Evolutionary conservation across 2,329 filamentous ascomycete species (phyloP).

Genomic region (Metarhizium humberi): DNA sequence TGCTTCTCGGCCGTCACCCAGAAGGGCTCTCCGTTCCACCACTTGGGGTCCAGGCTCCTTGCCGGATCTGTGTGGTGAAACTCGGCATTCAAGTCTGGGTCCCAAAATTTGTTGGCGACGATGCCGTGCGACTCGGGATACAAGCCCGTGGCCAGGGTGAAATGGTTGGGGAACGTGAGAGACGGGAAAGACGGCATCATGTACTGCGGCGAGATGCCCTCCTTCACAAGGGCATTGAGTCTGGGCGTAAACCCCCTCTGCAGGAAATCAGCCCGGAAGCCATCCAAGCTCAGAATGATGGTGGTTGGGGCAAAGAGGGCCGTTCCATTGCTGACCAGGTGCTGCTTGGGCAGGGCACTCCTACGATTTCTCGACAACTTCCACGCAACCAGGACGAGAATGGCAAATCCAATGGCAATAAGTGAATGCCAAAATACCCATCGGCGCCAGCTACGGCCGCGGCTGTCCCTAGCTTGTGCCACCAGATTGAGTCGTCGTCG

Average conservation of each 20-base stretch:
- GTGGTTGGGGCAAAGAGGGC: constrained; percentile 86
- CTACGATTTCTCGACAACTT: constrained; percentile 43
- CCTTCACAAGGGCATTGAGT: constrained; percentile 65
- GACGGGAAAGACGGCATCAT: constrained; percentile 94
- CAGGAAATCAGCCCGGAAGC: constrained; percentile 91
- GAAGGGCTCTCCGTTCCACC: constrained; percentile 91
- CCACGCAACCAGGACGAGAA: constrained; percentile 48
- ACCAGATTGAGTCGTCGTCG: constrained; percentile 40
- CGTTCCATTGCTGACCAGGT: constrained; percentile 66
- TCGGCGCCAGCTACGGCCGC: constrained; percentile 42
- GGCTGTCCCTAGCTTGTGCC: constrained; percentile 35
- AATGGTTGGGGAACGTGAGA: constrained; percentile 95
- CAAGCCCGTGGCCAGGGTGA: constrained; percentile 82
- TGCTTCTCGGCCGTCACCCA: constrained; percentile 89
- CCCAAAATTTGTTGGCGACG: constrained; percentile 93
- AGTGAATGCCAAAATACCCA: constrained; percentile 45
- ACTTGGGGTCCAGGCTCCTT: constrained; percentile 72
- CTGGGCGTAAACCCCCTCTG: constrained; percentile 75
- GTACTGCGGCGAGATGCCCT: constrained; percentile 82
- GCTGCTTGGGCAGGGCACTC: constrained; percentile 17
- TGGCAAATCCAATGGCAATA: constrained; percentile 43
- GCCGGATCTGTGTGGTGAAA: constrained; percentile 80
- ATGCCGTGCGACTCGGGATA: constrained; percentile 91
- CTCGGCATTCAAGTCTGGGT: constrained; percentile 63
- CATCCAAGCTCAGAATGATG: constrained; percentile 87